Evolutionary conservation across 768 basidiomycete genomes (phyloP).

Genomic region (Saitozyma sp.): DNA sequence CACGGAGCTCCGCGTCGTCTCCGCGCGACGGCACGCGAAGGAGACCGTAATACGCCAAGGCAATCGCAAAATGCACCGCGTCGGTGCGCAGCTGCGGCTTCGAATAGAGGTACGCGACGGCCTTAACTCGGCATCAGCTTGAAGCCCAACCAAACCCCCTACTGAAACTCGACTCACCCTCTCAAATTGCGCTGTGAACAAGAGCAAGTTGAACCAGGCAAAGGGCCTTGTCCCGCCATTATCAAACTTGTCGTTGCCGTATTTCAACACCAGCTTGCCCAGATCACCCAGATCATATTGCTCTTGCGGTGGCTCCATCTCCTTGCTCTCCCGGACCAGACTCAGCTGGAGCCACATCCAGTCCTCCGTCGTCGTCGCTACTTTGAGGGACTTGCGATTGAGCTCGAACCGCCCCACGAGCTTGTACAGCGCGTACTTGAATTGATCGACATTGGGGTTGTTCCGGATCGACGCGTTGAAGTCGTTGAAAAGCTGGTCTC

Average conservation of each 20-base stretch:
- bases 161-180: conserved; percentile 59
- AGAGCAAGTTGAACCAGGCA: conserved; percentile 62
- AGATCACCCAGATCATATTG: conserved; percentile 58
- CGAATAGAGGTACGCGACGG: conserved; percentile 85
- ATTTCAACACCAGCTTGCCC: conserved; percentile 50
- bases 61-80: conserved; percentile 90
- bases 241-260: conserved; percentile 55
- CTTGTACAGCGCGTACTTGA: conserved; percentile 94
- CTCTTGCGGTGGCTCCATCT: conserved; percentile 63
- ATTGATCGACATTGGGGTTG: conserved; percentile 77
- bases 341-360: conserved; percentile 98
- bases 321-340: conserved; percentile 69
- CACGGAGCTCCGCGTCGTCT: conserved; percentile 70
- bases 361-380: conserved; percentile 91
- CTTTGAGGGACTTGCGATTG: conserved; percentile 71
- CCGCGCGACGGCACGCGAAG: conserved; percentile 77
- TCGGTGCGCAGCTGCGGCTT: conserved; percentile 84
- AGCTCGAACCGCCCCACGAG: conserved; percentile 91
- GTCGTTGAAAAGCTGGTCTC: conserved; percentile 65
- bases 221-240: conserved; percentile 61
- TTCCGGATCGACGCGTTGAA: conserved; percentile 78
- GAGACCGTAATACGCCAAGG: conserved; percentile 87
- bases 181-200: conserved; percentile 94
- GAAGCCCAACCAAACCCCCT: background rate
- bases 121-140: conserved; percentile 56